A percentile compares a stretch with the other conserved stretches of the same genome.
These are phyloP conservation scores for Cubamyces lactineus DNA, from an alignment of 768 basidiomycete species.

Conservation along the genomic window DNA sequence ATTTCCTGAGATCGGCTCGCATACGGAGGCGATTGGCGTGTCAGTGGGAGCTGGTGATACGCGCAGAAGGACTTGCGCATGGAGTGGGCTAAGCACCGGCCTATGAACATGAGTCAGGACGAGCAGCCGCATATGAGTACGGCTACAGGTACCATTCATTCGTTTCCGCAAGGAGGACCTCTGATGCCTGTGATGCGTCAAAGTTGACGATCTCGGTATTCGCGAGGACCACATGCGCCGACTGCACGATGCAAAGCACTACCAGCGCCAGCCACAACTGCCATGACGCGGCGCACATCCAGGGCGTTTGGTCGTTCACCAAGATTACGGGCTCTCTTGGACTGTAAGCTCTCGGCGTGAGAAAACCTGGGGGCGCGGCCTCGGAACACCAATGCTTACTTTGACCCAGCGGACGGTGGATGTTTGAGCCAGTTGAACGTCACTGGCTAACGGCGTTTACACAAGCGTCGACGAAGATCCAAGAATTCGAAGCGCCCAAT, in stretches of 20 bases:
- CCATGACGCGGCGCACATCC: background rate
- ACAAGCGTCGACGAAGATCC: too few relatives aligned
- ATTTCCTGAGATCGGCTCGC: conserved; percentile 30
- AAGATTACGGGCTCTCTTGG: too few relatives aligned
- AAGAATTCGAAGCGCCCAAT: too few relatives aligned
- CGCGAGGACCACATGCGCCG: conserved; percentile 31
- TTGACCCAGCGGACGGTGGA: too few relatives aligned
- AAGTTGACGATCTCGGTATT: conserved; percentile 75
- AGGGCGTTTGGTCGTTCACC: too few relatives aligned
- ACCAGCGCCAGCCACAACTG: background rate
- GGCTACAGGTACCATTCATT: conserved; percentile 29
- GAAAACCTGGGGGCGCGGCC: too few relatives aligned
- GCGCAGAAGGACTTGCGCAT: conserved; percentile 41
- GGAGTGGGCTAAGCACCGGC: conserved; percentile 19
- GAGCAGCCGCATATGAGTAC: background rate
- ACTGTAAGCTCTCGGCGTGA: too few relatives aligned
- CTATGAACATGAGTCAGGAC: conserved; percentile 10
- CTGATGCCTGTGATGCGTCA: conserved; percentile 35
- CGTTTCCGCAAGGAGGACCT: conserved; percentile 33
- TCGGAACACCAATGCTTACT: too few relatives aligned
- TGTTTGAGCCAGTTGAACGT: too few relatives aligned
- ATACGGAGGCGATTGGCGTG: conserved; percentile 42
- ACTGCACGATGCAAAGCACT: background rate
- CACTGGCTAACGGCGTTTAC: too few relatives aligned
- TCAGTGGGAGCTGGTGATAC: conserved; percentile 47